Evolutionary conservation across 1,284 basidiomycete species (phyloP).

Genomic region (Cutaneotrichosporon sp.): DNA sequence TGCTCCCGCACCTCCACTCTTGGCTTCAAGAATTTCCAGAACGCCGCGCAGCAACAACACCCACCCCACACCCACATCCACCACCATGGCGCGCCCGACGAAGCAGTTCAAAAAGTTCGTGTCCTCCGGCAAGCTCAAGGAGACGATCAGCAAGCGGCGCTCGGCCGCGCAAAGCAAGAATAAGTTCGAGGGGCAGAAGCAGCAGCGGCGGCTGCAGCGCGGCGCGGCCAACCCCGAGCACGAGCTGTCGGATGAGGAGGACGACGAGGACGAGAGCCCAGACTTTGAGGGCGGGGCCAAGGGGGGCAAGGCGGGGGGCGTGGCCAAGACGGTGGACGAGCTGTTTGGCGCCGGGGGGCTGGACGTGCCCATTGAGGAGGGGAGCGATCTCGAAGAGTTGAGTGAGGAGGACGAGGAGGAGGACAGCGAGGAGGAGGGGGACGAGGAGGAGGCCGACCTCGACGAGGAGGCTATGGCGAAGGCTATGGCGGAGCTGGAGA

Average conservation of each 20-base stretch:
- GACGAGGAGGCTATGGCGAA: conserved; percentile 66
- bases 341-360: conserved; percentile 62
- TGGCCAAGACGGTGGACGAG: conserved; percentile 69
- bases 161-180: conserved; percentile 73
- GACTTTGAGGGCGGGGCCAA: conserved; percentile 31
- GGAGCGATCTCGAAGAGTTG: conserved; percentile 62
- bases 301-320: conserved; percentile 48
- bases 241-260: conserved; percentile 57
- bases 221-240: conserved; percentile 39
- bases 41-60: conserved; percentile 1
- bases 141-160: conserved; percentile 74
- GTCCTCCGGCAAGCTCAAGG: conserved; percentile 80
- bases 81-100: conserved; percentile 62
- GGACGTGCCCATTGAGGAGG: conserved; percentile 46
- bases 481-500: conserved; percentile 83
- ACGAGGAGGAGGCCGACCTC: conserved; percentile 57
- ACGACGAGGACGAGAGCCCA: conserved; percentile 46
- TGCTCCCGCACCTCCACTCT: conserved; percentile 10
- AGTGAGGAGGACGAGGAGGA: conserved; percentile 55
- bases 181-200: conserved; percentile 63
- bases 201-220: conserved; percentile 46
- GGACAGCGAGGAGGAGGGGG: conserved; percentile 52
- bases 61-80: conserved; percentile 7
- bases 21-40: conserved; percentile 8
- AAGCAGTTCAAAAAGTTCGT: conserved; percentile 86